Evolutionary conservation across 306 rosid species (phyloP), one percentile per base, ranked within the genome.

Genomic region (Lagenaria siceraria): DNA sequence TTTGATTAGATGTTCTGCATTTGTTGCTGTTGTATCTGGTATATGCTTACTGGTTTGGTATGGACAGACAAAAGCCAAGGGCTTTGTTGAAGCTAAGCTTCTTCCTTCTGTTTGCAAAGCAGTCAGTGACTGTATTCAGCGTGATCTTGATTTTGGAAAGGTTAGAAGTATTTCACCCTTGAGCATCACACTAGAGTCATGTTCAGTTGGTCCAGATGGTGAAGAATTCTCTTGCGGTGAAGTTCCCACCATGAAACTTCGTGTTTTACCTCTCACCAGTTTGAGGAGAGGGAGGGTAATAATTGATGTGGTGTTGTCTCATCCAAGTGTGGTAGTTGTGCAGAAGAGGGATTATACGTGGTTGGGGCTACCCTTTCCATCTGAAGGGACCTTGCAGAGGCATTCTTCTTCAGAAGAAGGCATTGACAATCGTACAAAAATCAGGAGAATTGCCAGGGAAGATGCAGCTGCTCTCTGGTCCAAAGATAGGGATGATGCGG

Each of bases 191-290:
- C 81, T 95, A 78, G 97, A 92, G 73, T 88, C 97, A 2, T 88
- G 96, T 83, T 92, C 97, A 38, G 76, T 90, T 70, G 97, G 96
- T 83, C 96, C 98, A 55, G 89, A 84, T 54, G 77, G 69, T 46
- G 90, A 90, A 80, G 98, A 95, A 46, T 95, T 95, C 77, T 89
- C 98, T 46, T 90, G 96, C 42, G 97, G 93, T 4, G 98, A 92
- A 86, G 90, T 79, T 65, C 93, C 97, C 35, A 86, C 85, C 0
- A 83, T 90, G 86, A 88, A 92, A 86, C 78, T 95, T 71, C 81
- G 92, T 5, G 62, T 95, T 75, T 86, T 14, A 77, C 98, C 97
- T 79, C 84, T 95, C 79, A 85, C 93, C 14, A 92, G 97, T 84
- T 76, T 92, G 84, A 89, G 96, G 86, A 87, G 92, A 83, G 96